Conservation (phyloP, 2,329 filamentous ascomycete genomes). For the Colletotrichum graminicola region DNA sequence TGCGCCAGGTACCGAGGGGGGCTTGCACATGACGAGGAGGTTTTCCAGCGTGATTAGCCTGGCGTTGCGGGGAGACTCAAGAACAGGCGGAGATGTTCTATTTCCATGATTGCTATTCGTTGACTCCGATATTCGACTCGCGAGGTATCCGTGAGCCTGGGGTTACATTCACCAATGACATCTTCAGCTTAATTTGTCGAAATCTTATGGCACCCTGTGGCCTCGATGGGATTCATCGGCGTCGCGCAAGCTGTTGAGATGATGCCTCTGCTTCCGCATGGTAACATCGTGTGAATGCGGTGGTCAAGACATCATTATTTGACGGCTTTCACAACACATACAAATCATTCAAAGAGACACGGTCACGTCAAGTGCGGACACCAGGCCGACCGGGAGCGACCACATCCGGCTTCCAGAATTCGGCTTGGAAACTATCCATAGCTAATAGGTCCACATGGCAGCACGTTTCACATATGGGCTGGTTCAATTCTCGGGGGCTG, state of each 20-base stretch:
- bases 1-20: slow-evolving; percentile 3
- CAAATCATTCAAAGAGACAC: neutral
- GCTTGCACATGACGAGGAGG: slow-evolving; percentile 1
- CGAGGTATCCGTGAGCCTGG: neutral
- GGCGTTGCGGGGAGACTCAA: neutral
- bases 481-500: neutral
- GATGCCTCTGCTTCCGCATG: neutral
- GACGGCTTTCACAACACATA: neutral
- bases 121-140: neutral
- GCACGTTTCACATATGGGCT: neutral
- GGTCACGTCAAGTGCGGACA: neutral
- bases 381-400: slow-evolving; percentile 7
- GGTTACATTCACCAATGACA: neutral
- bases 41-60: slow-evolving; percentile 11
- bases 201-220: neutral
- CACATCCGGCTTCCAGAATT: slow-evolving; percentile 19
- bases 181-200: neutral
- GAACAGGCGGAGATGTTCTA: slow-evolving; percentile 14
- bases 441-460: slow-evolving; percentile 4
- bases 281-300: slow-evolving; percentile 16
- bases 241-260: neutral
- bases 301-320: neutral
- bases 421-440: slow-evolving; percentile 2
- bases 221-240: neutral
- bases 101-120: neutral